phyloP scores from a whole-genome alignment of 257 asterid genomes.

The Gynochthodes officinalis region DNA sequence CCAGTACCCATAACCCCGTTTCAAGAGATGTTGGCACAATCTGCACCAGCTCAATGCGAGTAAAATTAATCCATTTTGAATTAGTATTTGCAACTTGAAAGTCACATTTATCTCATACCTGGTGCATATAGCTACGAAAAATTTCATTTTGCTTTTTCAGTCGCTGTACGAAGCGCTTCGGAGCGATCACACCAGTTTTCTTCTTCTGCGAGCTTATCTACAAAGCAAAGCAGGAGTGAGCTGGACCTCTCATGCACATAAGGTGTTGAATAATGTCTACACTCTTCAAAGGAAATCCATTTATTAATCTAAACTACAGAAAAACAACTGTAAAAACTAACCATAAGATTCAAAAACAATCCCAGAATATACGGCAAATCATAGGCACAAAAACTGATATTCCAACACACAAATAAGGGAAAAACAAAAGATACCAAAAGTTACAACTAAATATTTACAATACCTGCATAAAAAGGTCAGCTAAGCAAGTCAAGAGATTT shows the following conservation, averaged over 20 bases:
- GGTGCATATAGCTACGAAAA: slow-evolving; percentile 95
- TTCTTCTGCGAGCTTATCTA: slow-evolving; percentile 90
- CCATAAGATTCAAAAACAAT: too few relatives aligned
- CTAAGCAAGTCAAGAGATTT: slow-evolving; percentile 81
- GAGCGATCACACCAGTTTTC: slow-evolving; percentile 90
- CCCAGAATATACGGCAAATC: not conserved
- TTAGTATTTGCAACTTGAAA: not conserved
- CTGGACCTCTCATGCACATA: not conserved
- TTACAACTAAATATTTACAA: slow-evolving; percentile 1
- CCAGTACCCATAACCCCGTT: not conserved
- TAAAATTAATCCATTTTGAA: not conserved
- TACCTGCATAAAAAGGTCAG: slow-evolving; percentile 89
- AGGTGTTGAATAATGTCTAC: not conserved
- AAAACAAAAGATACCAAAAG: not conserved
- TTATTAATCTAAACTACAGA: not conserved
- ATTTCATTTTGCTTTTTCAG: slow-evolving; percentile 84
- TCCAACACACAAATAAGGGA: not conserved
- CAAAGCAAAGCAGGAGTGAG: slow-evolving; percentile 19
- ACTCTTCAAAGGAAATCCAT: not conserved
- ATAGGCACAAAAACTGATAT: not conserved
- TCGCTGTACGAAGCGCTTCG: slow-evolving; percentile 90
- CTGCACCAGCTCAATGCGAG: not conserved
- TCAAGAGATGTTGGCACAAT: not conserved
- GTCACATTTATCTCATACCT: slow-evolving; percentile 49
- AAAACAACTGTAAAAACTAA: not conserved